Evolutionary conservation across 768 basidiomycete genomes (phyloP).

Genomic region (Russula emetica): DNA sequence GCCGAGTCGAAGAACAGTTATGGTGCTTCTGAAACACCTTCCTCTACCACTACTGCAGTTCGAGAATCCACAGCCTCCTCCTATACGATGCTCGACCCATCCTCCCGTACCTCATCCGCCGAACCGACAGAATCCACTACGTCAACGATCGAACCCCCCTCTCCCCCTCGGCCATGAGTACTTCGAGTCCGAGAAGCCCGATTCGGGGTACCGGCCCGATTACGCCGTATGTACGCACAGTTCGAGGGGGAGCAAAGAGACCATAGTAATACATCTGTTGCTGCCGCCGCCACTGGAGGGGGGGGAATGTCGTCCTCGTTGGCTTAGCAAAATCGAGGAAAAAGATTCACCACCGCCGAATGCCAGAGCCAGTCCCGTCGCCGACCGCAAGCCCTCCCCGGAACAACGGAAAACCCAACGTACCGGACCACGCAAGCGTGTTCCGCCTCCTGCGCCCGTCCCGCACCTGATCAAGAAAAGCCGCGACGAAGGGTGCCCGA

Average conservation of each 20-base stretch:
- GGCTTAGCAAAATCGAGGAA: background rate
- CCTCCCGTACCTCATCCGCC: slow-evolving; percentile 18
- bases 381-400: background rate
- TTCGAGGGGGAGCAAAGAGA: background rate
- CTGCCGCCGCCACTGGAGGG: background rate
- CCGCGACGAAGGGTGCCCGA: slow-evolving; percentile 65
- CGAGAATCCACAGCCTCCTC: slow-evolving; percentile 17
- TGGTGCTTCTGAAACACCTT: background rate
- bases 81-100: background rate
- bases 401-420: background rate
- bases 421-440: background rate
- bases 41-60: background rate
- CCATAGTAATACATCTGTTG: background rate
- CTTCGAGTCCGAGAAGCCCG: slow-evolving; percentile 9
- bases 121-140: slow-evolving; percentile 3
- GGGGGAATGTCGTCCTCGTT: background rate
- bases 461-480: slow-evolving; percentile 78
- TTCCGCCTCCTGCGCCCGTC: slow-evolving; percentile 55
- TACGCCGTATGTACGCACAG: slow-evolving; percentile 16
- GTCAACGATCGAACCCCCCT: background rate
- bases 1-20: background rate
- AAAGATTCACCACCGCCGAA: background rate
- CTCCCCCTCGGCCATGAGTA: background rate
- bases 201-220: slow-evolving; percentile 18
- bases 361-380: background rate